Evolutionary conservation across 1,139 yeast species (phyloP), one percentile per base, ranked within the genome.

Genomic region (Starmera stellimalicola): DNA sequence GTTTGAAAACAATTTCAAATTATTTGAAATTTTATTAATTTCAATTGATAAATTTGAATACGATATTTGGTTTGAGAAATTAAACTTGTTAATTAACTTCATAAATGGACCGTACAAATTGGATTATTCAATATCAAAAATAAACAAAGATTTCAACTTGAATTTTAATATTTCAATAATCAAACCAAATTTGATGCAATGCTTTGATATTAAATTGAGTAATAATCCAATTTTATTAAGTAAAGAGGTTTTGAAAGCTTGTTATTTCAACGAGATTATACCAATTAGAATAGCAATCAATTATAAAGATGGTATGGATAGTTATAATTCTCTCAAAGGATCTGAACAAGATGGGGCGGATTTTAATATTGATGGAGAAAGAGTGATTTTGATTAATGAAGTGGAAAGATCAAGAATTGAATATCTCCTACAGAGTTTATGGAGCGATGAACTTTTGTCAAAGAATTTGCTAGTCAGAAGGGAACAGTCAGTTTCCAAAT

Each of bases 11-110:
- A 45, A 52, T 9, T 56, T 46, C 33, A 54, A 57, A 22, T 57
- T 66, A 3, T 70, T 54, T 44, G 83, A 77, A 50, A 27, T 73
- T 2, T 41, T 70, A 15, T 42, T 70, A n/a, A 48, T 67, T 5
- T 57, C 65, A 18, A 44, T 58, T 2, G 49, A 57, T 24, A 37
- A 38, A 8, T 25, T 37, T 3, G 82, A 74, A 39, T 50, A 46
- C 26, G 31, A 41, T 0, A 35, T 58, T 1, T 76, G 82, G 82
- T 38, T 38, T 11, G 57, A 62, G 16, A 49, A 56, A 28, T 41
- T 71, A 14, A 45, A 47, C 4, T 41, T 59, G 0, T 47, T 67
- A 37, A 54, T 65, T 1, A 50, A 57, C 34, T 34, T 50, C 33
- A 67, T 65, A 5, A 67, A 68, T 49, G 72, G 72, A 0, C 65